Base-by-base conservation (phyloP, 140 eudicot genomes). In the Eryngium alpinum region DNA sequence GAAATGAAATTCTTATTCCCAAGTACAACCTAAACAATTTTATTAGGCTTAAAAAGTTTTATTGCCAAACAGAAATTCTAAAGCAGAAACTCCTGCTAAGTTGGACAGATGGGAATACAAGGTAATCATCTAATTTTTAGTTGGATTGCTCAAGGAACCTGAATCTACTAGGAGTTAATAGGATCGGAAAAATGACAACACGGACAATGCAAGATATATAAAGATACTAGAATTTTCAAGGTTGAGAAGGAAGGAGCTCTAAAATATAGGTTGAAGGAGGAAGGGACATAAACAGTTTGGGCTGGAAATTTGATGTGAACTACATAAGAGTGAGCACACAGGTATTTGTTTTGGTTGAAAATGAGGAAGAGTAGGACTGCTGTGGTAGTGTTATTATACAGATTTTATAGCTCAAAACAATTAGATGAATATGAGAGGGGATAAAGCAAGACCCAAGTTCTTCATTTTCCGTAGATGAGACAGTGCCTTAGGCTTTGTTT, bases 161-260 rank as follows among this genome's bases (percentile, higher is more conserved):
- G 97, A 85, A 84, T 91, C 98, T 56, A 95, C 96, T 0, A 96
- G 89, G 78, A 95, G 88, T n/a, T 87, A 59, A 78, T 38, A 38
- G 29, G 49, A 15, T 77, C 11, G 59, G 51, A 84, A 87, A 53
- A 80, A 82, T 12, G 6, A 3, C 79, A 86, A 83, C 81, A 92
- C 25, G 5, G 79, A 46, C 43, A 60, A 34, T 24, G 81, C 89
- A 21, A 93, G 95, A 72, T 83, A 29, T 19, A 62, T 81, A 27
- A 81, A 92, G 71, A 85, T 21, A 67, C 81, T 86, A 5, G 83
- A 0, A 83, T 93, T 91, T 76, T 83, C 90, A 70, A 88, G 82
- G 90, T 88, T 75, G 98, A 90, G 81, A 95, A 92, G 56, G 95
- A 81, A 70, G 96, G 97, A 79, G 97, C 91, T 80, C 91, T 80